Percentiles rank a stretch among this genome's conserved stretches.
phyloP scores from a whole-genome alignment of 2,329 filamentous ascomycete species.

The Trichophyton benhamiae region DNA sequence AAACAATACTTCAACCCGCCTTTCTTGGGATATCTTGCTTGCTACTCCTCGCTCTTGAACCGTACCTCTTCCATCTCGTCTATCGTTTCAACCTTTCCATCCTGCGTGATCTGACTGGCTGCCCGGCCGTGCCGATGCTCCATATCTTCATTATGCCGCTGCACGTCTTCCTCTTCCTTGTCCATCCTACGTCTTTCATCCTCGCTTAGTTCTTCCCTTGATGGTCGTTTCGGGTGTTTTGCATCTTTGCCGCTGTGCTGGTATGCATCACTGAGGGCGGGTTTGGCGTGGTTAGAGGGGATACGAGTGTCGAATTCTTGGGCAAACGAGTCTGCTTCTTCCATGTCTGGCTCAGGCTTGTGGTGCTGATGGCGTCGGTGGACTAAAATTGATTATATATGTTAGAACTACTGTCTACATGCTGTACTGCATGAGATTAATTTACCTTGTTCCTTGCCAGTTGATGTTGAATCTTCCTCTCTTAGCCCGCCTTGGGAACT shows the following conservation, averaged over 20 bases:
- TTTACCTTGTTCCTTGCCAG: constrained; percentile 1
- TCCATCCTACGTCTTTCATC: constrained; percentile 10
- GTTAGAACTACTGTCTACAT: no score
- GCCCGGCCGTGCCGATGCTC: constrained; percentile 13
- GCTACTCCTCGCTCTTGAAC: constrained; percentile 9
- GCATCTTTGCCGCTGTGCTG: constrained; percentile 13
- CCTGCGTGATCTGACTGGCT: constrained; percentile 10
- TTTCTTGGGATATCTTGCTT: neutral
- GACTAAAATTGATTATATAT: neutral
- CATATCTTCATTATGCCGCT: constrained; percentile 14
- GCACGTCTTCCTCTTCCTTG: constrained; percentile 9
- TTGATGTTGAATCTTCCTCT: neutral
- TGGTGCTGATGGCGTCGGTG: constrained; percentile 7
- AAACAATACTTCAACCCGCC: no score
- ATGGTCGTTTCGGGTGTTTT: constrained; percentile 11
- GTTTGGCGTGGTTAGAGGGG: constrained; percentile 13
- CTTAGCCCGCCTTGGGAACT: neutral
- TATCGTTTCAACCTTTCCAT: constrained; percentile 8
- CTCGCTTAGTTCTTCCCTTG: constrained; percentile 10
- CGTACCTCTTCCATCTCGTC: constrained; percentile 10
- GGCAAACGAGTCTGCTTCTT: constrained; percentile 10
- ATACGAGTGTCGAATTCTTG: constrained; percentile 14
- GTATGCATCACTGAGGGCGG: constrained; percentile 13
- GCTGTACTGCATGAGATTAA: neutral
- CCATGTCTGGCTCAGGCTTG: constrained; percentile 7